phyloP scores from a whole-genome alignment of 2,329 filamentous ascomycete genomes.

The Colletotrichum sp. region DNA sequence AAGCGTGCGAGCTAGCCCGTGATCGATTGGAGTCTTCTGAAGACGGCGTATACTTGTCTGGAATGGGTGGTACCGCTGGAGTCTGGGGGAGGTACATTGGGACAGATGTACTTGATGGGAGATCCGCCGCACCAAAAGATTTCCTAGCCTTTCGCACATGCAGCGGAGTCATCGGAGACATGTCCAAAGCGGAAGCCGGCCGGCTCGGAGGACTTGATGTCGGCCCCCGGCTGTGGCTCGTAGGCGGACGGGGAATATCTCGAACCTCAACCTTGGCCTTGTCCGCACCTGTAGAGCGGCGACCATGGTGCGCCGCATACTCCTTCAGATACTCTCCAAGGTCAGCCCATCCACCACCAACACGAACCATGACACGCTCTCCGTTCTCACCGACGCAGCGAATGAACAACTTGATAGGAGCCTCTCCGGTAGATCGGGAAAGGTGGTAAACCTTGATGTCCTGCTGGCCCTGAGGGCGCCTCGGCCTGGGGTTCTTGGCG shows the following conservation, averaged over 20 bases:
- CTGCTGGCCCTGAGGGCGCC: conserved; percentile 58
- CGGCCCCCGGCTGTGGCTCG: conserved; percentile 22
- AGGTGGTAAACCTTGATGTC: conserved; percentile 95
- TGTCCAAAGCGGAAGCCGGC: conserved; percentile 39
- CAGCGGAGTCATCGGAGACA: conserved; percentile 53
- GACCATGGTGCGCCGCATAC: conserved; percentile 90
- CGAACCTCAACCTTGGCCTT: conserved; percentile 62
- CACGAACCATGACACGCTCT: conserved; percentile 96
- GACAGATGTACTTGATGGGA: not conserved
- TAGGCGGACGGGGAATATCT: conserved; percentile 43
- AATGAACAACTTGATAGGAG: conserved; percentile 94
- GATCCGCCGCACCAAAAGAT: conserved; percentile 42
- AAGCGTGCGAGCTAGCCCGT: conserved; percentile 58
- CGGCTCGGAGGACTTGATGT: conserved; percentile 39
- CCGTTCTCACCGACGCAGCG: conserved; percentile 88
- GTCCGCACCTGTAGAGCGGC: conserved; percentile 59
- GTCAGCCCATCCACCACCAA: conserved; percentile 98
- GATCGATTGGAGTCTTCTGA: conserved; percentile 52
- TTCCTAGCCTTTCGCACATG: conserved; percentile 59
- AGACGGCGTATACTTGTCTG: conserved; percentile 44
- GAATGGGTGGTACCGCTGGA: conserved; percentile 39
- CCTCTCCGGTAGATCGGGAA: conserved; percentile 80
- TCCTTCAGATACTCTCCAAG: conserved; percentile 93
- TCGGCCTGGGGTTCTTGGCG: conserved; percentile 52
- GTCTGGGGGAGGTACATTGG: conserved; percentile 44